Evolutionary conservation across 1,139 yeast genomes (phyloP).

Genomic region (Hansenula lynferdii): DNA sequence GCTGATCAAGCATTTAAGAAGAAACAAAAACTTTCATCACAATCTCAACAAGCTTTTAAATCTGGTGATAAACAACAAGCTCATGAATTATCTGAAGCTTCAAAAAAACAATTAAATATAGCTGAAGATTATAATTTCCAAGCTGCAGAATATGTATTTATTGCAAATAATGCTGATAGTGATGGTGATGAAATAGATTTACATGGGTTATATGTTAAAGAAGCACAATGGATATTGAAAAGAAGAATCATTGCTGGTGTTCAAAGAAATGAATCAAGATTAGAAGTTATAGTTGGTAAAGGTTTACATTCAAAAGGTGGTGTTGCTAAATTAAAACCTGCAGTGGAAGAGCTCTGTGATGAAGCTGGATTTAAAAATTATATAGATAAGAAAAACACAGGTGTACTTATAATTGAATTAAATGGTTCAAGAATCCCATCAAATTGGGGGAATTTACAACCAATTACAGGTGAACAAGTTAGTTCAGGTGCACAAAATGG

Average conservation of each 20-base stretch:
- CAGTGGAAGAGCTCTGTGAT: constrained; percentile 70
- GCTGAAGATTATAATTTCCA: constrained; percentile 69
- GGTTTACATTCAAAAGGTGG: constrained; percentile 83
- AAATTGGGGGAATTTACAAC: constrained; percentile 39
- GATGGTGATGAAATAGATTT: constrained; percentile 83
- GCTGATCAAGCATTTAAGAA: constrained; percentile 67
- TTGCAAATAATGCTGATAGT: constrained; percentile 84
- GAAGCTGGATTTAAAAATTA: constrained; percentile 57
- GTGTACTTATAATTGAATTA: constrained; percentile 73
- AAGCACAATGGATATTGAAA: constrained; percentile 75
- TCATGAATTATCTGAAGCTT: constrained; percentile 63
- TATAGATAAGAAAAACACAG: constrained; percentile 68
- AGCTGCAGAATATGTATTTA: constrained; percentile 90
- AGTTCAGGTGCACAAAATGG: constrained; percentile 13
- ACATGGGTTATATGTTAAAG: constrained; percentile 88
- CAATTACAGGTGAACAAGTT: constrained; percentile 15
- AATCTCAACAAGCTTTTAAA: constrained; percentile 75
- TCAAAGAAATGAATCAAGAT: constrained; percentile 49
- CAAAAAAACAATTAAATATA: constrained; percentile 51
- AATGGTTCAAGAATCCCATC: constrained; percentile 44
- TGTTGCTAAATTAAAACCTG: constrained; percentile 85
- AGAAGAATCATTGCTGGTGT: constrained; percentile 67
- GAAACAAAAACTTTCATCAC: constrained; percentile 49
- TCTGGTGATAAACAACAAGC: constrained; percentile 72
- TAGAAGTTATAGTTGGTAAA: constrained; percentile 86